Evolutionary conservation across 129 eudicot genomes (phyloP), one percentile per base, ranked within the genome.

Genomic region (Arctium lappa): DNA sequence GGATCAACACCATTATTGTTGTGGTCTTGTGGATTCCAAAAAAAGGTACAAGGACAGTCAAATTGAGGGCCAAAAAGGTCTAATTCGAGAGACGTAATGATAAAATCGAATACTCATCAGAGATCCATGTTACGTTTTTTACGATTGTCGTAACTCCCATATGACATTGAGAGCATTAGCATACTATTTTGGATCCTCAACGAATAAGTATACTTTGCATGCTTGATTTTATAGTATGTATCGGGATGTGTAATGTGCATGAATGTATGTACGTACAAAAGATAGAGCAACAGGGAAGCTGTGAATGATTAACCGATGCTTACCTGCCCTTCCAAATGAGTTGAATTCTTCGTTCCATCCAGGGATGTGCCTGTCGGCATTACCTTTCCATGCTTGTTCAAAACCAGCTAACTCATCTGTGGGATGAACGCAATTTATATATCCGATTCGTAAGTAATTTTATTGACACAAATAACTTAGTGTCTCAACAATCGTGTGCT

Each of bases 331-430:
- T 8, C 29, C 65, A 36, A 74, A 80, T 62, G 62, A 81, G 50
- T 77, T 80, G 73, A 83, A 82, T 32, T 86, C 86, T 78, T 84
- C 83, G 29, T 88, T 82, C 94, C 89, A 87, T 38, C 85, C 84
- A 37, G 91, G 92, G 31, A 88, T 80, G 76, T 80, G 89, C 73
- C 13, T 89, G 31, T 82, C 88, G 5, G 86, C 85, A 36, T 86
- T 91, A 77, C 97, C 93, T 73, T 78, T 87, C 98, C 98, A 95
- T 72, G 91, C 92, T 80, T 91, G 89, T 69, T 95, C 97, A 85
- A 95, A 95, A 72, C 88, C 86, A 71, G 85, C 86, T 10, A 95
- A 89, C 70, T 92, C 98, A 85, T 91, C 98, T 95, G 90, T 32
- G 11, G 50, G 76, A 73, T 68, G 30, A 79, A 40, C 63, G 79